These are phyloP conservation scores for Centaurea solstitialis DNA, from an alignment of 129 eudicot species.

Conservation along the genomic window DNA sequence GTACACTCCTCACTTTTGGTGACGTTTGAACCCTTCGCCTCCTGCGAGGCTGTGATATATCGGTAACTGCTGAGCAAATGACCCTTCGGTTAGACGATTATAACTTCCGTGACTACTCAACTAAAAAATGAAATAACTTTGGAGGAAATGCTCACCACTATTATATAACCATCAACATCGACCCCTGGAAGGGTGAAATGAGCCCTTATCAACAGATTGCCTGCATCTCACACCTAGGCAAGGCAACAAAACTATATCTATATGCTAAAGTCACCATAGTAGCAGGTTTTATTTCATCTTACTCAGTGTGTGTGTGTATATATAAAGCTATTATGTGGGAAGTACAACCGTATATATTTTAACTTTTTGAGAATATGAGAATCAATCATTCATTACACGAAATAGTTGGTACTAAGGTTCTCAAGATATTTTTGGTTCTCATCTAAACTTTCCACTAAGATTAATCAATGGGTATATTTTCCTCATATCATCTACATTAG, in stretches of 20 bases:
- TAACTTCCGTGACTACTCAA: conserved; percentile 2
- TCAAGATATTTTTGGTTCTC: too few species aligned
- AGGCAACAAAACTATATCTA: conserved; percentile 11
- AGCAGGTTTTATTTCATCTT: neutral
- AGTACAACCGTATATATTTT: neutral
- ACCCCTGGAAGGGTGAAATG: conserved; percentile 97
- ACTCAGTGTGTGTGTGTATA: neutral
- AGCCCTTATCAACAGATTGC: conserved; percentile 92
- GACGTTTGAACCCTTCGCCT: too few species aligned
- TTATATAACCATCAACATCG: conserved; percentile 90
- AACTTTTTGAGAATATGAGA: too few species aligned
- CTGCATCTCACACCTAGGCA: conserved; percentile 93
- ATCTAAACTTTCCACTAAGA: too few species aligned
- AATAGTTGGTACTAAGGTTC: too few species aligned
- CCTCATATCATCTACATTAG: neutral
- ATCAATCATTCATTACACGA: too few species aligned
- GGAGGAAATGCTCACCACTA: conserved; percentile 52
- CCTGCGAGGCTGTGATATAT: too few species aligned
- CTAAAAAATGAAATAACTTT: neutral
- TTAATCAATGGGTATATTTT: neutral
- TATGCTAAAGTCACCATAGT: conserved; percentile 19
- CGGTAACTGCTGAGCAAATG: too few species aligned
- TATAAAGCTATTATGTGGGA: neutral
- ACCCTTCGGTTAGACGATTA: neutral
- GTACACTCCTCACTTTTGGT: too few species aligned